phyloP scores from a whole-genome alignment of 345 rosid species.

The Erysimum cheiranthoides region DNA sequence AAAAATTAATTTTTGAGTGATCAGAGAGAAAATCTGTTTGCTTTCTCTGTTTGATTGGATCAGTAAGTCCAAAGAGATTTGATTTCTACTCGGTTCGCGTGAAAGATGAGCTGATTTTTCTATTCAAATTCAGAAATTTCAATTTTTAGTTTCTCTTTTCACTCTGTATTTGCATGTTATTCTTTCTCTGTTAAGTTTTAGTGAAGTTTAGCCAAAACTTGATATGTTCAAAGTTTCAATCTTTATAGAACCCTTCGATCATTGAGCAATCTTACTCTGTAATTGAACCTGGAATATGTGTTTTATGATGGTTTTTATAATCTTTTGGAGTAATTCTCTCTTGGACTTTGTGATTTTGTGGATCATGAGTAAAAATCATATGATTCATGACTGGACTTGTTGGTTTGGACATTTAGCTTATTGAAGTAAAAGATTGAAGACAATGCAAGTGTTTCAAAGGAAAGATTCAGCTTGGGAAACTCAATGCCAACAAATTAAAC shows the following conservation, averaged over 20 bases:
- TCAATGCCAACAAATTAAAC: constrained; percentile 32
- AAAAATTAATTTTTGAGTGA: not conserved
- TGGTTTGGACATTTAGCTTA: no score
- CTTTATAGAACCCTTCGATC: constrained; percentile 3
- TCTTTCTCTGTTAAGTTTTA: not conserved
- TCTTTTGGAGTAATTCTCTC: constrained; percentile 5
- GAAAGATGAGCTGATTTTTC: not conserved
- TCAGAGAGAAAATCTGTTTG: constrained; percentile 16
- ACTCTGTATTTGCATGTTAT: constrained; percentile 40
- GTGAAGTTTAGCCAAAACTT: not conserved
- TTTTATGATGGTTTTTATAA: constrained; percentile 1
- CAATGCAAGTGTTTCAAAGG: constrained; percentile 45
- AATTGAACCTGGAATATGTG: constrained; percentile 4
- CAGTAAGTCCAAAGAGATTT: constrained; percentile 25
- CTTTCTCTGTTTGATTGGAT: constrained; percentile 34
- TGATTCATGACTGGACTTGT: constrained; percentile 26
- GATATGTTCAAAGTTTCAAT: constrained; percentile 22
- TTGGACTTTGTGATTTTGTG: constrained; percentile 24
- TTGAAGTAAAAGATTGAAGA: constrained; percentile 31
- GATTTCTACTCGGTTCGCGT: constrained; percentile 22
- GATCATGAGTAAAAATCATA: constrained; percentile 19
- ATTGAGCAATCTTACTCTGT: constrained; percentile 9
- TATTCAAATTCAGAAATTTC: not conserved
- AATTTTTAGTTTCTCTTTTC: not conserved
- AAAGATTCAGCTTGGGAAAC: constrained; percentile 30